A percentile compares a stretch with the other conserved stretches of the same genome.
These are phyloP conservation scores for Grammothele lineata DNA, from an alignment of 768 basidiomycete species.

Conservation along the genomic window DNA sequence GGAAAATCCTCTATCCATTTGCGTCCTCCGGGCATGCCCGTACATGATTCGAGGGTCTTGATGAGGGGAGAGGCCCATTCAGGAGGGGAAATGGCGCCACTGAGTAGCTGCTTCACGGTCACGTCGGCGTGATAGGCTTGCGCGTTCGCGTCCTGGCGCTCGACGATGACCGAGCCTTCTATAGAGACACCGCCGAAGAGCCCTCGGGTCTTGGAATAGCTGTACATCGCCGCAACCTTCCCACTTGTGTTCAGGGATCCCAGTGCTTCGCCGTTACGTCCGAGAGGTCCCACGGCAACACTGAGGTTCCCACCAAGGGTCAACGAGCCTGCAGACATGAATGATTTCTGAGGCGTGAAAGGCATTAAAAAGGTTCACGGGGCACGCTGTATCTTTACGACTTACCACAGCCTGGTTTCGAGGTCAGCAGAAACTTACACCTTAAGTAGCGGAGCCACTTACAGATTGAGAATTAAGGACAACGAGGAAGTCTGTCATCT, in stretches of 20 bases:
- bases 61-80: constrained; percentile 76
- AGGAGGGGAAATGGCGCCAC: constrained; percentile 69
- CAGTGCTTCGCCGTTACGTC: constrained; percentile 90
- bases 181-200: constrained; percentile 90
- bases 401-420: constrained; percentile 43
- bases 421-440: no score
- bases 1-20: constrained; percentile 61
- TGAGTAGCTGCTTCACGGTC: constrained; percentile 74
- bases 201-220: constrained; percentile 88
- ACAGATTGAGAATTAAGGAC: constrained; percentile 83
- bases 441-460: constrained; percentile 22
- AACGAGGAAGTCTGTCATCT: constrained; percentile 88
- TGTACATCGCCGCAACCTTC: constrained; percentile 92
- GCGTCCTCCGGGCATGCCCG: constrained; percentile 62
- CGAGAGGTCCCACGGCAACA: constrained; percentile 85
- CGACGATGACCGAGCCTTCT: constrained; percentile 88
- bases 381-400: constrained; percentile 1
- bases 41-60: constrained; percentile 67
- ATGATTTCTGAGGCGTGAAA: constrained; percentile 71
- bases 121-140: constrained; percentile 76
- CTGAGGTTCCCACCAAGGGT: constrained; percentile 91
- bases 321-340: constrained; percentile 92
- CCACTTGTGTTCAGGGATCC: constrained; percentile 82
- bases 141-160: constrained; percentile 89
- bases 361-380: background rate